Evolutionary conservation across 306 rosid species (phyloP).

Genomic region (Cucurbita argyrosperma): DNA sequence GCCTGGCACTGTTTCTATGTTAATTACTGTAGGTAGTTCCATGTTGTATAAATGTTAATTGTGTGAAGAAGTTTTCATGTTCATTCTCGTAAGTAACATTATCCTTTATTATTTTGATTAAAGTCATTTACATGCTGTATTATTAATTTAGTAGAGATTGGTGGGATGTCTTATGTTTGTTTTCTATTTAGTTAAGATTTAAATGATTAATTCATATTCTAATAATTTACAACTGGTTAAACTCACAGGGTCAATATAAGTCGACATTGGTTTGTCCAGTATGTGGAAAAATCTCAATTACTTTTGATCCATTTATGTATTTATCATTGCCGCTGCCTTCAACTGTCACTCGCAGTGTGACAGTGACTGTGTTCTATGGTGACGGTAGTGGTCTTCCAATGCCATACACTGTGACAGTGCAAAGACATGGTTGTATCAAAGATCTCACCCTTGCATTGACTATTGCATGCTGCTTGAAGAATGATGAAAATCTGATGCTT

Average conservation of each 20-base stretch:
- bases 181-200: neutral
- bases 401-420: slow-evolving; percentile 63
- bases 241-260: slow-evolving; percentile 91
- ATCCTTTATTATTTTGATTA: neutral
- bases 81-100: neutral
- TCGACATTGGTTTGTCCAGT: slow-evolving; percentile 92
- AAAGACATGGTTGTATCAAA: slow-evolving; percentile 54
- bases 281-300: slow-evolving; percentile 83
- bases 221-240: slow-evolving; percentile 1
- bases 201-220: neutral
- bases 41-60: neutral
- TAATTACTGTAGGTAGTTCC: neutral
- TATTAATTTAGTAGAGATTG: neutral
- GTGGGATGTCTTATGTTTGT: neutral
- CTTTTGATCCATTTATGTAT: slow-evolving; percentile 98
- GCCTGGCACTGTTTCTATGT: neutral
- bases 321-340: slow-evolving; percentile 93
- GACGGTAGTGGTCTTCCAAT: slow-evolving; percentile 88
- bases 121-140: neutral
- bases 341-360: slow-evolving; percentile 63
- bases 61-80: neutral
- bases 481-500: slow-evolving; percentile 82
- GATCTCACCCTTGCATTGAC: slow-evolving; percentile 63
- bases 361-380: slow-evolving; percentile 63
- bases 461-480: slow-evolving; percentile 71